These are phyloP conservation scores for Aphanomyces euteiches DNA, from an alignment of 352 stramenopile genomes.

Conservation along the genomic window DNA sequence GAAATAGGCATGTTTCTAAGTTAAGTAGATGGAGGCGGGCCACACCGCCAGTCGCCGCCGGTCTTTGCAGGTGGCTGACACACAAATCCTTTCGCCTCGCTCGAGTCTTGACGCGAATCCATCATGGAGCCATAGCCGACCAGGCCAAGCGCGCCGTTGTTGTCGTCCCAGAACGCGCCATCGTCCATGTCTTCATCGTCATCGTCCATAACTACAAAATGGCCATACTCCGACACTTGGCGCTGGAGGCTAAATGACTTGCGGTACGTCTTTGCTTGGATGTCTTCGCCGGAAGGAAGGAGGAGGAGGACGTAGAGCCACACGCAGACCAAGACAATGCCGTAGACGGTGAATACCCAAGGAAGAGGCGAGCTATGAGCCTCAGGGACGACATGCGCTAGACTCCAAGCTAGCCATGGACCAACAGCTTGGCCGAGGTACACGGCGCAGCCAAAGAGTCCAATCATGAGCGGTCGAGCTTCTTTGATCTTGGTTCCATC, in stretches of 20 bases:
- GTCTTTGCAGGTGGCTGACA: no score
- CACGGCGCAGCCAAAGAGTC: slow-evolving; percentile 61
- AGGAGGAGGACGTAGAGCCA: slow-evolving; percentile 22
- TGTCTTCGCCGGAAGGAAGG: slow-evolving; percentile 27
- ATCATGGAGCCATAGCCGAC: not conserved
- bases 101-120: no score
- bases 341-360: slow-evolving; percentile 60
- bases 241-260: slow-evolving; percentile 39
- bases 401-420: slow-evolving; percentile 48
- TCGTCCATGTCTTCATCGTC: slow-evolving; percentile 36
- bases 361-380: slow-evolving; percentile 51
- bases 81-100: no score
- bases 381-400: slow-evolving; percentile 49
- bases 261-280: not conserved
- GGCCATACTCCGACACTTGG: slow-evolving; percentile 65
- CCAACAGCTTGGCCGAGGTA: slow-evolving; percentile 64
- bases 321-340: slow-evolving; percentile 40
- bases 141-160: not conserved
- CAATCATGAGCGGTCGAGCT: slow-evolving; percentile 60
- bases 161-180: not conserved
- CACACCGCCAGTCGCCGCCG: no score
- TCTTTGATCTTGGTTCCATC: slow-evolving; percentile 35
- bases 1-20: not conserved
- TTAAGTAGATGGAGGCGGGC: slow-evolving; percentile 2
- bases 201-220: slow-evolving; percentile 73